A percentile compares a stretch with the other conserved stretches of the same genome.
These are phyloP conservation scores for Sarcodon sp. DNA, from an alignment of 768 basidiomycete genomes.

Conservation along the genomic window DNA sequence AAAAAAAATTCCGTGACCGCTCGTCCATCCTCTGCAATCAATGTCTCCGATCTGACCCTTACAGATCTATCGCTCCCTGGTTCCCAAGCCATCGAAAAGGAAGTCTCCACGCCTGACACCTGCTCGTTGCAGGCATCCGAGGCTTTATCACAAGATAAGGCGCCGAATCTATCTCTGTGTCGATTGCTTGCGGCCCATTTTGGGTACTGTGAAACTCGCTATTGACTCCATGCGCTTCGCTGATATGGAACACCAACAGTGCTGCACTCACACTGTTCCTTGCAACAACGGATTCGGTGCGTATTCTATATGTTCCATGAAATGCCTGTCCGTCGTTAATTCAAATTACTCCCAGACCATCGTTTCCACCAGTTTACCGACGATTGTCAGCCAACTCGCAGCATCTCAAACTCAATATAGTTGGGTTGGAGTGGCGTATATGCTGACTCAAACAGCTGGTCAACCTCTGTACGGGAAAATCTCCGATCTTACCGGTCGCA, in stretches of 20 bases:
- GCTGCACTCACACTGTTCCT: conserved; percentile 74
- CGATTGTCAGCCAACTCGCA: conserved; percentile 56
- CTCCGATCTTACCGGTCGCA: conserved; percentile 71
- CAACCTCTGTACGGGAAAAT: conserved; percentile 75
- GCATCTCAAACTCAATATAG: conserved; percentile 67
- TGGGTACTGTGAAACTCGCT: conserved; percentile 29
- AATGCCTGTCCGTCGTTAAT: conserved; percentile 4
- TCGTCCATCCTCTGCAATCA: no score
- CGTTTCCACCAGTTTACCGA: conserved; percentile 76
- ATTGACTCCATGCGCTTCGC: not conserved
- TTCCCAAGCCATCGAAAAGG: no score
- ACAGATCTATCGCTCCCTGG: no score
- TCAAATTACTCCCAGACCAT: conserved; percentile 30
- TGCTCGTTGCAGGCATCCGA: no score
- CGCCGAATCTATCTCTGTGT: conserved; percentile 30
- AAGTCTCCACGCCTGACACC: no score
- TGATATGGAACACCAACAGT: conserved; percentile 20
- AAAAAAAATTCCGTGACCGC: no score
- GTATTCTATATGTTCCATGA: conserved; percentile 13
- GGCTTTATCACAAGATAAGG: not conserved
- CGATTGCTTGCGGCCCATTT: conserved; percentile 54
- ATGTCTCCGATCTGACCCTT: no score
- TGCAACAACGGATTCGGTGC: conserved; percentile 76
- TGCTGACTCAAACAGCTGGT: conserved; percentile 78
- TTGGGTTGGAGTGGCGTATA: conserved; percentile 78